Base-by-base conservation (phyloP, 805 yeast genomes). In the Kluyveromyces aestuarii region DNA sequence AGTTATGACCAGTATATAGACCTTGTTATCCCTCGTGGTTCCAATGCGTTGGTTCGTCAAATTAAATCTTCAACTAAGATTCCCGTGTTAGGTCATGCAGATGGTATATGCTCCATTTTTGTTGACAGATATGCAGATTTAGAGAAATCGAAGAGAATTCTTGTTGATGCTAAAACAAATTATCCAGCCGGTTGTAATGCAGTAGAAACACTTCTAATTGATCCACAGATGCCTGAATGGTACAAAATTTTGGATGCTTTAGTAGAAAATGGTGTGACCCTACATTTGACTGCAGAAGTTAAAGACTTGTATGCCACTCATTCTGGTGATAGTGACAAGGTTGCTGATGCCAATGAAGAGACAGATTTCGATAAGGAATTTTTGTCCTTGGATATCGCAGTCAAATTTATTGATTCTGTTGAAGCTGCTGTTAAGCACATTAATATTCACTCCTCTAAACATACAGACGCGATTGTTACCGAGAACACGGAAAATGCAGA, bases 101-200 rank as follows among this genome's bases (percentile, higher is more conserved):
- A 93, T 68, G 99, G 99, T 43, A 84, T 91, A 52, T 93, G 99
- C 68, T 82, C 97, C 1, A 79, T 91, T 8, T 93, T 80, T 59
- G 73, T 91, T 25, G 95, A 90, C 64, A 77, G 76, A 49, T 80
- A 77, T 45, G 93, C 93, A 6, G 91, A 89, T 59, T 52, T 86
- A 11, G 77, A 66, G 13, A 89, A 87, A 79, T 95, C 97, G 0
- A 72, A 76, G 35, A 78, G 79, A 49, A 79, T 93, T 30, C 73
- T 81, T 6, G 77, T 87, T 27, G 99, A 93, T 67, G 77, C 96
- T 5, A 93, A 93, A 68, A 88, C 96, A 0, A 90, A 89, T 66
- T 93, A 93, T 64, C 97, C 98, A 44, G 99, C 99, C 11, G 99
- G 96, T n/a, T 93, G 99, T 68, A 93, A 93, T 64, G 97, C 99